Percentiles rank a stretch among this genome's conserved stretches.
Evolutionary conservation across 306 rosid species (phyloP).

Genomic region (Chamaecrista fasciculata): DNA sequence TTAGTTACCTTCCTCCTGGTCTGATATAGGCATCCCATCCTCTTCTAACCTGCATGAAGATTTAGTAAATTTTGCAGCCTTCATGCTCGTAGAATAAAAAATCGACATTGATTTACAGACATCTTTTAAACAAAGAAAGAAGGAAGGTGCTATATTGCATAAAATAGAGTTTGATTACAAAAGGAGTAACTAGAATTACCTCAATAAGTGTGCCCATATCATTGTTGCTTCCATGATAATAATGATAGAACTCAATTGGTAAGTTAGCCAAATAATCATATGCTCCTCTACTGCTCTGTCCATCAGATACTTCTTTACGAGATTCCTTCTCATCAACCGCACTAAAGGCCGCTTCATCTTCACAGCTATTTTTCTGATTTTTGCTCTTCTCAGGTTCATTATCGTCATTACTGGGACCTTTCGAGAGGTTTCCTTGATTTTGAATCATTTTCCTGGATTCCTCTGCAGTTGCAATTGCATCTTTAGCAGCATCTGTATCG

Average conservation of each 20-base stretch:
- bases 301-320: constrained; percentile 40
- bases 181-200: constrained; percentile 42
- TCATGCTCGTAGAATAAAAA: neutral
- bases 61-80: constrained; percentile 8
- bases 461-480: constrained; percentile 81
- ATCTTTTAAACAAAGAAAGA: neutral
- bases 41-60: constrained; percentile 89
- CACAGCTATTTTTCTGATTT: constrained; percentile 33
- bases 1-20: constrained; percentile 97
- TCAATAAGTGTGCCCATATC: constrained; percentile 93
- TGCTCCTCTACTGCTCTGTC: constrained; percentile 45
- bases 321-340: constrained; percentile 42
- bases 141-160: neutral
- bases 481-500: constrained; percentile 78
- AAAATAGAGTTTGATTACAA: constrained; percentile 3
- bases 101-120: constrained; percentile 3
- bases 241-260: constrained; percentile 92
- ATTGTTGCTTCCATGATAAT: constrained; percentile 82
- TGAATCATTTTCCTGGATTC: constrained; percentile 62
- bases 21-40: constrained; percentile 91
- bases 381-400: constrained; percentile 30
- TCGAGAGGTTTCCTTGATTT: constrained; percentile 38
- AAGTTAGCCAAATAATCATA: constrained; percentile 67
- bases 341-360: constrained; percentile 31
- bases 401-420: constrained; percentile 33